Percentiles rank a stretch among this genome's conserved stretches.
Evolutionary conservation across 768 basidiomycete genomes (phyloP).

Genomic region (Naganishia onofrii): DNA sequence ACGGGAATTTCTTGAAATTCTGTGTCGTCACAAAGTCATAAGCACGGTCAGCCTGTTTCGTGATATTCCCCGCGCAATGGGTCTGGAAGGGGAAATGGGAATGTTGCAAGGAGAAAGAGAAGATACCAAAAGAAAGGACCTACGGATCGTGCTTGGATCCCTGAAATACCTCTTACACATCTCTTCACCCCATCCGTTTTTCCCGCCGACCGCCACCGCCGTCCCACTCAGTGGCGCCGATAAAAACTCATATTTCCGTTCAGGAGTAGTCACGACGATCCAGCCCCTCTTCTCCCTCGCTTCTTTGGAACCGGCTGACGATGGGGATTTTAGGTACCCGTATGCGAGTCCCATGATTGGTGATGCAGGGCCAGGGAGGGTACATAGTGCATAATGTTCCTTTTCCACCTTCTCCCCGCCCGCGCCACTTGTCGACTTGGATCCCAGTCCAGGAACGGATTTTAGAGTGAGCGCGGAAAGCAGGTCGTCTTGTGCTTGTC

Average conservation of each 20-base stretch:
- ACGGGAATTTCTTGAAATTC: conserved; percentile 75
- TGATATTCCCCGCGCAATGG: background rate
- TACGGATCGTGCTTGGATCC: conserved; percentile 54
- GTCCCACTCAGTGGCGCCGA: conserved; percentile 57
- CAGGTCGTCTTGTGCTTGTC: conserved; percentile 61
- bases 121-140: too few species aligned
- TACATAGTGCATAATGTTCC: conserved; percentile 51
- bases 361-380: conserved; percentile 69
- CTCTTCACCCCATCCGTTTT: conserved; percentile 66
- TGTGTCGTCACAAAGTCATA: conserved; percentile 45
- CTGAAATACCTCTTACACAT: conserved; percentile 68
- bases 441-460: conserved; percentile 52
- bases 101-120: conserved; percentile 28
- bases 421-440: conserved; percentile 33
- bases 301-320: too few species aligned
- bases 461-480: conserved; percentile 79
- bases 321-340: conserved; percentile 58
- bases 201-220: conserved; percentile 68
- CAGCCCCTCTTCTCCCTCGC: conserved; percentile 54
- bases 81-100: background rate
- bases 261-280: conserved; percentile 77
- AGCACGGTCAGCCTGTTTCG: background rate
- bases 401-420: conserved; percentile 37
- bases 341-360: conserved; percentile 79
- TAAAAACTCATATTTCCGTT: conserved; percentile 81